Evolutionary conservation across 2,329 filamentous ascomycete species (phyloP), one percentile per base, ranked within the genome.

Genomic region (Diaporthe ampelina): DNA sequence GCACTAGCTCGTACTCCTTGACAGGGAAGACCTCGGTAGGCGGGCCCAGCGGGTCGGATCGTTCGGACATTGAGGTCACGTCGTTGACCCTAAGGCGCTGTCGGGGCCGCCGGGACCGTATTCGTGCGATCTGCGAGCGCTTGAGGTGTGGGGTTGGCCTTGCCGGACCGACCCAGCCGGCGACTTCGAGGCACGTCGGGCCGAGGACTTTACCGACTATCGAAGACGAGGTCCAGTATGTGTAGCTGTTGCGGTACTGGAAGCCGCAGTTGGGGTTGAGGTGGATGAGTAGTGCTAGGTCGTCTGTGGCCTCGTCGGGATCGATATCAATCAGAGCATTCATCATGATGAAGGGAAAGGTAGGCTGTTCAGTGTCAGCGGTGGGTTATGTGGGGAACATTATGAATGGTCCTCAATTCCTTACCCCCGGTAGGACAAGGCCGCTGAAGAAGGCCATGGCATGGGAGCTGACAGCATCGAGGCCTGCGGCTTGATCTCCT

Each of bases 361-460:
- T 91, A 5, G 87, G 84, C 87, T 89, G 74, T 52, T 45, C 45
- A 19, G 35, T 40, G 59, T 71, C 35, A 73, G 50, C 48, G 26
- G 21, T 35, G 21, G 19, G 29, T 11, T 45, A 45, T 15, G 13
- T 35, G 50, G 21, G 26, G 15, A 15, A 43, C 19, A 40, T 54
- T 37, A 21, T 9, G 17, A 68, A 24, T n/a, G 45, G n/a, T n/a
- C 43, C 29, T 15, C 43, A 37, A 37, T 40, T 37, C 81, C 91
- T 88, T 81, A 89, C 87, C 15, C 93, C 93, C 11, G 93, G 93
- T 4, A 95, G 83, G 48, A 95, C 89, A 19, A 95, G 87, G 5
- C 93, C 93, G 50, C 91, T 93, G 79, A 95, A 94, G 84, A 93
- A 95, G 9, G 93, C 93, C 89, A 94, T 92, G 21, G 93, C 89